Percentiles rank a stretch among this genome's conserved stretches.
These are phyloP conservation scores for Monosporascus sp. DNA, from an alignment of 2,329 filamentous ascomycete genomes.

Conservation along the genomic window DNA sequence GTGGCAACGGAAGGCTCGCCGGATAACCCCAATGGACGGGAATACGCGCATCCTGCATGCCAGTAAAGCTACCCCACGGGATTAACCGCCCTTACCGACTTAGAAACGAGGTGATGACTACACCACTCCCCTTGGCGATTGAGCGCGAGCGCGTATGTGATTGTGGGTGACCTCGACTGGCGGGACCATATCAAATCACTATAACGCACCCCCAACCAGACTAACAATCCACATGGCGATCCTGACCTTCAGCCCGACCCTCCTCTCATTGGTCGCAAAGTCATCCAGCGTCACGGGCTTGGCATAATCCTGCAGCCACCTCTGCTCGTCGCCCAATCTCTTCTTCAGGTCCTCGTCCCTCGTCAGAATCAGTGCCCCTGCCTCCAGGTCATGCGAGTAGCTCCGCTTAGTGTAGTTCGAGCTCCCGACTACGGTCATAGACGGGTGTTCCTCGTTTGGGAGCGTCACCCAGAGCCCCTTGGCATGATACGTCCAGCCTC, in stretches of 20 bases:
- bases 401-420: slow-evolving; percentile 95
- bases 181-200: slow-evolving; percentile 7
- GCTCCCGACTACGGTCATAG: slow-evolving; percentile 80
- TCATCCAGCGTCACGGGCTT: slow-evolving; percentile 67
- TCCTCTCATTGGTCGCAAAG: slow-evolving; percentile 73
- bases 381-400: slow-evolving; percentile 88
- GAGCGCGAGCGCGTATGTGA: too few species aligned
- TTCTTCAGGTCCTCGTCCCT: slow-evolving; percentile 65
- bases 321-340: slow-evolving; percentile 73
- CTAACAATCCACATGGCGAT: slow-evolving; percentile 93
- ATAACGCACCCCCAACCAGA: slow-evolving; percentile 82
- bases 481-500: slow-evolving; percentile 95
- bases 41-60: too few species aligned
- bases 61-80: too few species aligned
- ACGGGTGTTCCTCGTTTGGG: slow-evolving; percentile 59
- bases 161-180: too few species aligned
- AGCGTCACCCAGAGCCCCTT: slow-evolving; percentile 91
- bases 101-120: too few species aligned
- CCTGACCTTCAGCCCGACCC: slow-evolving; percentile 79
- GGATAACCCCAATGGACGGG: too few species aligned
- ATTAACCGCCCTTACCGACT: too few species aligned
- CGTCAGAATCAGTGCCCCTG: slow-evolving; percentile 82
- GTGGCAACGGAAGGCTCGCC: too few species aligned
- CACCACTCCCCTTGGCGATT: too few species aligned
- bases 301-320: slow-evolving; percentile 74